Evolutionary conservation across 1,284 basidiomycete genomes (phyloP), one percentile per base, ranked within the genome.

Genomic region (Sporisorium exsertum): DNA sequence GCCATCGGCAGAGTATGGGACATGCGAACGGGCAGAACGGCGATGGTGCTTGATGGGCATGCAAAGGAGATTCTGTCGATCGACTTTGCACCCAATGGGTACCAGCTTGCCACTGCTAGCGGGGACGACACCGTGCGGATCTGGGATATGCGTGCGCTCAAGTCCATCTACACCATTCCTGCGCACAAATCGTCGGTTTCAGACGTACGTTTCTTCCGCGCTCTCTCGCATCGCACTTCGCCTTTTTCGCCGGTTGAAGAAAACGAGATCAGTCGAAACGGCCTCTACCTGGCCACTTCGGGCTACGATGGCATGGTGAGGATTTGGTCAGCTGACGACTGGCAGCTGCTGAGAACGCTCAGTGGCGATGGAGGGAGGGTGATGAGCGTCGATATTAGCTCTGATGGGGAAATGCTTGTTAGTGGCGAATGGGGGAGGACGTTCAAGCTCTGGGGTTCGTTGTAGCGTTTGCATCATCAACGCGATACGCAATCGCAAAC

Each of bases 1-100:
- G 95, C 95, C 0, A 94, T 99, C 78, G 97, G 94, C 0, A 91
- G 97, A 27, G 92, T 98, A 0, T 99, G 97, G 97, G 97, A 99
- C 86, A 83, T 95, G 29, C 90, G 97, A 51, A 97, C 95, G 7
- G 97, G 97, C 0, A 89, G 94, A 81, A 97, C 96, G 1, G 94
- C 95, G 0, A 98, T 99, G 95, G 94, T 99, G 2, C 90, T 99
- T 20, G 96, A 98, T 78, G 97, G 97, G 0, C 97, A 99, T 79
- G 93, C 95, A 3, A 92, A 96, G 86, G 92, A 94, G 72, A 95
- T 99, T 69, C 92, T 95, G 65, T 88, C 93, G 1, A 92, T 97
- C 80, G 92, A 91, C 67, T 99, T 98, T 86, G 94, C 94, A 22
- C 95, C 96, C 8, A 99, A 97, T 80, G 95, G 95, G 54, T 96